phyloP scores from a whole-genome alignment of 495 filamentous ascomycete genomes.

The Pyrenopolyporus hunteri region DNA sequence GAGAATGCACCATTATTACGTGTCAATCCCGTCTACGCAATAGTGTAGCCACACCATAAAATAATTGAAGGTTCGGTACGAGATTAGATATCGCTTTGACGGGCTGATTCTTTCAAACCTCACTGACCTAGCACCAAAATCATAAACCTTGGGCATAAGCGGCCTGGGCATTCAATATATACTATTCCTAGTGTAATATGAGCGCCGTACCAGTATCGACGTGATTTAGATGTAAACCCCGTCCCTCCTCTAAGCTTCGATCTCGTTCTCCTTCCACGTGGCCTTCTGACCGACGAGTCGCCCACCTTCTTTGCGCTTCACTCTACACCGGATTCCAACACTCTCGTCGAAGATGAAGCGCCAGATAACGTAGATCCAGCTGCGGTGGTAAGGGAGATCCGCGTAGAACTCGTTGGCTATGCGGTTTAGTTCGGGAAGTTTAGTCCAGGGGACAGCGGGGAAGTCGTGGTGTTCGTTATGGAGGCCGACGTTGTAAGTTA shows the following conservation, averaged over 20 bases:
- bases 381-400: constrained; percentile 81
- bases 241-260: constrained; percentile 73
- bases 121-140: constrained; percentile 9
- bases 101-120: neutral
- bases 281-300: constrained; percentile 62
- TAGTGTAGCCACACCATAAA: neutral
- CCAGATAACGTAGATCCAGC: constrained; percentile 93
- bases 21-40: neutral
- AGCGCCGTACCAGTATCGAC: neutral
- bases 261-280: constrained; percentile 57
- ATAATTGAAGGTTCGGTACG: no score
- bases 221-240: constrained; percentile 49
- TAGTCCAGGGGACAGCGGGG: constrained; percentile 94
- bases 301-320: constrained; percentile 86
- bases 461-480: constrained; percentile 99
- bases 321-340: constrained; percentile 87
- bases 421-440: constrained; percentile 71
- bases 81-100: neutral
- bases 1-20: no score
- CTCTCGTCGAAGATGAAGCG: constrained; percentile 89
- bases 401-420: constrained; percentile 95
- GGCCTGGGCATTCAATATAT: constrained; percentile 13
- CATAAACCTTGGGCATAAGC: neutral
- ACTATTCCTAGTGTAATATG: constrained; percentile 56
- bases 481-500: constrained; percentile 96